A percentile compares a stretch with the other conserved stretches of the same genome.
phyloP scores from a whole-genome alignment of 1,284 basidiomycete species.

The Pisolithus thermaeus region DNA sequence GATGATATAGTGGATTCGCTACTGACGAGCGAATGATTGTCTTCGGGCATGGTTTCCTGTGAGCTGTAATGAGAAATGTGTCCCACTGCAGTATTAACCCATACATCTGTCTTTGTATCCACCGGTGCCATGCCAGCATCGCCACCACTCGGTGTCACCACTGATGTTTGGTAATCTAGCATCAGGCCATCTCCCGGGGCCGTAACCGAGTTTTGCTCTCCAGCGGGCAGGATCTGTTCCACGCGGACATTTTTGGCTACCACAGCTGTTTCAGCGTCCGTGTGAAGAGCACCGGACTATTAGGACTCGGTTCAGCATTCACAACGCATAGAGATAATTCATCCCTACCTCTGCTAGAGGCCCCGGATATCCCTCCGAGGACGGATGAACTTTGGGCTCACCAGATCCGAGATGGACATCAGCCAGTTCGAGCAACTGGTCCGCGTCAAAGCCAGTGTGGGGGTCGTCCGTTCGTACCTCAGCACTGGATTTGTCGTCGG shows the following conservation, averaged over 20 bases:
- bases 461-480: neutral
- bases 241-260: neutral
- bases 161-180: no score
- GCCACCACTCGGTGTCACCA: no score
- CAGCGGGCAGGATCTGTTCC: no score
- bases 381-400: neutral
- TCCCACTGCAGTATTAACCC: neutral
- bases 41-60: neutral
- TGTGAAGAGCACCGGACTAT: neutral
- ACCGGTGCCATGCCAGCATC: no score
- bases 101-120: neutral
- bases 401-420: constrained; percentile 19
- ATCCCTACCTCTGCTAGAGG: neutral
- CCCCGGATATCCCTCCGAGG: neutral
- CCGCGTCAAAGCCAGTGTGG: constrained; percentile 11
- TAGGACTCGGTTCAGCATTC: neutral
- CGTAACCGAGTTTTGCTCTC: no score
- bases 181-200: no score
- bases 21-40: neutral
- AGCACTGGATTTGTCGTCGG: neutral
- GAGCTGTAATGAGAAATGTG: neutral
- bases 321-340: neutral
- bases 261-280: neutral
- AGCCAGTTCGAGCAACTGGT: constrained; percentile 19
- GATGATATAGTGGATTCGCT: neutral